phyloP scores from a whole-genome alignment of 768 basidiomycete species.

The Sarcomyxa edulis region DNA sequence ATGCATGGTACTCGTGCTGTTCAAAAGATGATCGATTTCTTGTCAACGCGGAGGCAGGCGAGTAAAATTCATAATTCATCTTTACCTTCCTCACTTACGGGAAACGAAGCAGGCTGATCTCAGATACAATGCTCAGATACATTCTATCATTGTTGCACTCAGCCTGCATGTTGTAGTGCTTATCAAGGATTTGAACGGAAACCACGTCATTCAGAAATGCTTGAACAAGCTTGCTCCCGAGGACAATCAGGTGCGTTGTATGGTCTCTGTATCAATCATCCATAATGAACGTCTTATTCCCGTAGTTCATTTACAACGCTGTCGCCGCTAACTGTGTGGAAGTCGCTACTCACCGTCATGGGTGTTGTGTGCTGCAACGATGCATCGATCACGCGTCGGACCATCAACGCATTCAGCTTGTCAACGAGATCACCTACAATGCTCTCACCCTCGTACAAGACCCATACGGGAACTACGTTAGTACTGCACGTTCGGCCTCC shows the following conservation, averaged over 20 bases:
- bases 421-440: conserved; percentile 98
- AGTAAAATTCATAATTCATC: conserved; percentile 32
- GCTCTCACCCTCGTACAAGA: conserved; percentile 97
- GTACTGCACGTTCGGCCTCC: too few species aligned
- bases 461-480: conserved; percentile 88
- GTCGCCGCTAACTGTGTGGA: conserved; percentile 99
- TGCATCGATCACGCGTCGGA: conserved; percentile 99
- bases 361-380: conserved; percentile 96
- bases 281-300: conserved; percentile 1
- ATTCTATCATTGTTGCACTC: conserved; percentile 93
- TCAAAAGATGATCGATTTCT: conserved; percentile 99
- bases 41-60: conserved; percentile 91
- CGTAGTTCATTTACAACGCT: conserved; percentile 96
- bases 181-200: conserved; percentile 97
- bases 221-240: conserved; percentile 96
- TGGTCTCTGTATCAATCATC: not conserved
- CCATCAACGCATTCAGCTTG: conserved; percentile 90
- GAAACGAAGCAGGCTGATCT: conserved; percentile 62
- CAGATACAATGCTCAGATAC: conserved; percentile 86
- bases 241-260: conserved; percentile 81
- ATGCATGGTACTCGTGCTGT: conserved; percentile 99
- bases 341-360: conserved; percentile 96
- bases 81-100: conserved; percentile 48
- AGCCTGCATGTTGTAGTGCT: conserved; percentile 97
- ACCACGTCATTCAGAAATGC: conserved; percentile 99